Base-by-base conservation (phyloP, 306 rosid species). In the Sechiopsis laciniata region DNA sequence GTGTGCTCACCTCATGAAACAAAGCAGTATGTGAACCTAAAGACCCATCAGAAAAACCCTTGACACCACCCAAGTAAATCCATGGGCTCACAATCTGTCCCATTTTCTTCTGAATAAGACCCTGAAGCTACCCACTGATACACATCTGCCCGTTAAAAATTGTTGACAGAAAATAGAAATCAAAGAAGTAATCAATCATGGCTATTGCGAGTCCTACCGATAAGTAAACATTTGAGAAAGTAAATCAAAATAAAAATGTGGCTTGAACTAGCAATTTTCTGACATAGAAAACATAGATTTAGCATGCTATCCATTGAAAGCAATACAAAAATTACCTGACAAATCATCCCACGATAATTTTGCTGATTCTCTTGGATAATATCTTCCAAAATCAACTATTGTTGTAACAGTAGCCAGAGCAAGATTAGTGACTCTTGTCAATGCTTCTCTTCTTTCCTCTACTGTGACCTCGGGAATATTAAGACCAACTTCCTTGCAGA, bases 31-130 rank as follows among this genome's bases (percentile, higher is more conserved):
- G 76, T 66, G 96, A 92, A 75, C 97, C 97, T 79, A 88, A 69
- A 26, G 97, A 90, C 20, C 97, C 97, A 82, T 92, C 97, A 69
- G 82, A 85, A 82, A 92, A 92, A 73, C 88, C 91, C 83, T 92
- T 92, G 72, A 90, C 92, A 73, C 97, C 97, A 51, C 97, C 97
- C 59, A 90, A 76, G 87, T 90, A 88, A 67, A 92, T 73, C 95
- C 95, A 87, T 75, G 90, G 85, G 83, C 91, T 92, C 78, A 88
- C 40, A 37, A 84, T 52, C 26, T 37, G 78, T 48, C 92, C 95
- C 77, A 66, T 79, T 80, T 84, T 84, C 57, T 84, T 84, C 57
- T 70, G 81, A 73, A 83, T 78, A 75, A 88, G 87, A 79, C 82
- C 86, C 97, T 92, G 75, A 69, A 79, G 6, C 79, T 37, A 95